Conservation (phyloP, 2,329 filamentous ascomycete genomes). For the Exserohilum rostratum region DNA sequence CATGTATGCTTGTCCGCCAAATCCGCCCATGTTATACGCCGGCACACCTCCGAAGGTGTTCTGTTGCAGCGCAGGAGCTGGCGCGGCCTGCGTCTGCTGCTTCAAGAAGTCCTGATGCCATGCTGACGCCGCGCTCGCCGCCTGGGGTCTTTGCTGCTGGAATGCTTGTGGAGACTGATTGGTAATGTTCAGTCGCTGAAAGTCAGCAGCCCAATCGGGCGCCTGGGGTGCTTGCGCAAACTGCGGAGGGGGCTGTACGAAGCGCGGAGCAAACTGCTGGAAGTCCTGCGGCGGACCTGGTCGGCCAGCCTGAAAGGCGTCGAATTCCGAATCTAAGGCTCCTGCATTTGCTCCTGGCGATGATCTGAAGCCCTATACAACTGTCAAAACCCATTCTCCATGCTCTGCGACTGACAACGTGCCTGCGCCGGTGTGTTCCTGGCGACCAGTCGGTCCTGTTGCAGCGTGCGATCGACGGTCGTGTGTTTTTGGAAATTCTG, state of each 20-base stretch:
- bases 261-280: constrained; percentile 42
- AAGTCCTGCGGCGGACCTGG: constrained; percentile 48
- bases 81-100: constrained; percentile 44
- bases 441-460: constrained; percentile 71
- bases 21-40: constrained; percentile 36
- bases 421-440: constrained; percentile 64
- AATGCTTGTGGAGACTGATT: constrained; percentile 53
- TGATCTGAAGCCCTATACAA: constrained; percentile 66
- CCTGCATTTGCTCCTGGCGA: constrained; percentile 58
- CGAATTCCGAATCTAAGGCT: constrained; percentile 69
- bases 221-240: constrained; percentile 41
- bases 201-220: constrained; percentile 58
- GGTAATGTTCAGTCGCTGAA: constrained; percentile 55
- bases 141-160: constrained; percentile 52
- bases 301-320: constrained; percentile 67
- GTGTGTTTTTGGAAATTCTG: constrained; percentile 75
- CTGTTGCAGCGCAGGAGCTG: constrained; percentile 37
- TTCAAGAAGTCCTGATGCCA: constrained; percentile 68
- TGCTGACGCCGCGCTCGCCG: constrained; percentile 43
- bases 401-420: constrained; percentile 23
- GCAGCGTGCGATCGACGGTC: constrained; percentile 70
- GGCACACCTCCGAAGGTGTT: constrained; percentile 35
- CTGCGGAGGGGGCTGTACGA: constrained; percentile 47
- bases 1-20: constrained; percentile 35
- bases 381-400: constrained; percentile 15